Conservation (phyloP, 257 asterid species). For the Misopates orontium region DNA sequence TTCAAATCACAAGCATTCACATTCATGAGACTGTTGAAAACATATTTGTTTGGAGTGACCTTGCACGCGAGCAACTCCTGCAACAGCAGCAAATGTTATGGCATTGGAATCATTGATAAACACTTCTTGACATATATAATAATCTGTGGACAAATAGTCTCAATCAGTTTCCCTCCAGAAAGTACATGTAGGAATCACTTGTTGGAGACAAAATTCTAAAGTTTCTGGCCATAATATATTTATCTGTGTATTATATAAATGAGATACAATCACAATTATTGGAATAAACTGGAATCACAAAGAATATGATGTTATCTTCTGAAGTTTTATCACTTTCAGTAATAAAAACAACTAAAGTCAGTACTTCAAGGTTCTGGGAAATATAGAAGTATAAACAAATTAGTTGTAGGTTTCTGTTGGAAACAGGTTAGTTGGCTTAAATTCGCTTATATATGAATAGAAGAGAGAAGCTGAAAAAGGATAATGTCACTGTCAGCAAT, state of each 20-base stretch:
- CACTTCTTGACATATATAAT: slow-evolving; percentile 1
- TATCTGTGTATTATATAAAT: slow-evolving; percentile 3
- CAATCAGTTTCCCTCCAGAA: slow-evolving; percentile 16
- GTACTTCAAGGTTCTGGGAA: background rate
- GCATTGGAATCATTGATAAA: slow-evolving; percentile 22
- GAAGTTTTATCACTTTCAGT: background rate
- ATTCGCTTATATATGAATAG: background rate
- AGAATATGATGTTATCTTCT: background rate
- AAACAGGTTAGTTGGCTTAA: background rate
- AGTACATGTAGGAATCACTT: background rate
- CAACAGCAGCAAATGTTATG: slow-evolving; percentile 35
- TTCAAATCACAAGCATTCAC: slow-evolving; percentile 82
- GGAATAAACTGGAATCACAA: background rate
- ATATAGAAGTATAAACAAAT: background rate
- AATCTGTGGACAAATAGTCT: slow-evolving; percentile 9
- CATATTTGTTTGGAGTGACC: slow-evolving; percentile 65
- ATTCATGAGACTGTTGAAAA: slow-evolving; percentile 93
- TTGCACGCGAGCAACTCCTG: slow-evolving; percentile 70
- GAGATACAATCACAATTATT: background rate
- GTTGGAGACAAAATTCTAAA: background rate
- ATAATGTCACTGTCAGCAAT: background rate
- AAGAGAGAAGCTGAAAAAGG: background rate
- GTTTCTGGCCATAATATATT: slow-evolving; percentile 1
- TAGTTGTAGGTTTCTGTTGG: background rate
- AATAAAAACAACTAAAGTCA: background rate